Percentiles rank a stretch among this genome's conserved stretches.
These are phyloP conservation scores for Volvox africanus DNA, from an alignment of 139 green algal genomes.

Conservation along the genomic window DNA sequence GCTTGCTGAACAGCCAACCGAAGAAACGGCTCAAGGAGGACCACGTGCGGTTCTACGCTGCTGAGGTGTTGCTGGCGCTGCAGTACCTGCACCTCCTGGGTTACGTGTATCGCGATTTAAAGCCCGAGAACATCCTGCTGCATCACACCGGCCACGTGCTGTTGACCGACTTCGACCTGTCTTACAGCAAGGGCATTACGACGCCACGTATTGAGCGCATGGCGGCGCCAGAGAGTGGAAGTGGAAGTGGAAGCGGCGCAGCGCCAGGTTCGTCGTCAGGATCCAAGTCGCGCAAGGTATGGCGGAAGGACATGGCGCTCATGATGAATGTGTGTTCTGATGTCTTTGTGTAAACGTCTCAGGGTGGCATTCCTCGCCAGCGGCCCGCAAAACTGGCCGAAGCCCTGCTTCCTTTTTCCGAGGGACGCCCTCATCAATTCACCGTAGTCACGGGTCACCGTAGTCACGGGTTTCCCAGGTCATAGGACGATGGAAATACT, in stretches of 20 bases:
- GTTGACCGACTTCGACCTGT: constrained; percentile 99
- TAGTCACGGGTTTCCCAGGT: too few species aligned
- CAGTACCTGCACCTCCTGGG: constrained; percentile 98
- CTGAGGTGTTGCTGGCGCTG: constrained; percentile 96
- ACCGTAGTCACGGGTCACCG: too few species aligned
- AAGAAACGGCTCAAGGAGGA: constrained; percentile 85
- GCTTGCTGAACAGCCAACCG: constrained; percentile 68
- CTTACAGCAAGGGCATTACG: constrained; percentile 77
- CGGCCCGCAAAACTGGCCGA: too few species aligned
- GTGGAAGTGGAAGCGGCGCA: neutral
- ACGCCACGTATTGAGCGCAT: constrained; percentile 55
- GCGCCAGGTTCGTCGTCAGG: neutral
- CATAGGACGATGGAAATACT: too few species aligned
- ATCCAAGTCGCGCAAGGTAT: constrained; percentile 23
- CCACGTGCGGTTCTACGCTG: constrained; percentile 90
- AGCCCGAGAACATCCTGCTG: constrained; percentile 99
- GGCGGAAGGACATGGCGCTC: neutral
- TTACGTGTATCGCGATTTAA: constrained; percentile 98
- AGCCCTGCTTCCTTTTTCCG: too few species aligned
- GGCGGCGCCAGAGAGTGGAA: neutral
- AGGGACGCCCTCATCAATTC: too few species aligned
- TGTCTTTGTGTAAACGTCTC: neutral
- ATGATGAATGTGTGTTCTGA: too few species aligned
- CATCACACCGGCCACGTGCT: constrained; percentile 90
- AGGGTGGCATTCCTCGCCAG: too few species aligned